phyloP scores from a whole-genome alignment of 768 basidiomycete genomes.

The Boletus pseudopeckii region DNA sequence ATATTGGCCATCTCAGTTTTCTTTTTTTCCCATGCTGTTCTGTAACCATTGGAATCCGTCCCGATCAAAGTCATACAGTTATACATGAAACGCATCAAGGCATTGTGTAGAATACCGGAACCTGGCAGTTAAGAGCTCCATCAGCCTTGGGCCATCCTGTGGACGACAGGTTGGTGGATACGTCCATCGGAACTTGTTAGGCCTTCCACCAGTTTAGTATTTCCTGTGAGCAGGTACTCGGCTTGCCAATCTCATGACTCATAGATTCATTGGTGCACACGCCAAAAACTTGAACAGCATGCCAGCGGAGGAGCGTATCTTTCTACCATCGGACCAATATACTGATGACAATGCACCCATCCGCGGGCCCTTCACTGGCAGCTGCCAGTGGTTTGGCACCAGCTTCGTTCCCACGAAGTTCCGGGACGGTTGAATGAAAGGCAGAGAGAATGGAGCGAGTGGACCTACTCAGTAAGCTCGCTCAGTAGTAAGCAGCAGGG shows the following conservation, averaged over 20 bases:
- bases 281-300: no score
- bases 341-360: no score
- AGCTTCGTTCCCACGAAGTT: neutral
- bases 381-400: no score
- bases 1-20: neutral
- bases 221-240: neutral
- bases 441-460: neutral
- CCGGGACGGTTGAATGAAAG: neutral
- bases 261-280: no score
- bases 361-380: no score
- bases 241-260: no score
- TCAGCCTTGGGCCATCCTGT: neutral
- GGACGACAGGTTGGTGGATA: neutral
- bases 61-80: neutral
- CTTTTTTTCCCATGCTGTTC: neutral
- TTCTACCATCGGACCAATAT: no score
- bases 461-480: neutral
- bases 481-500: neutral
- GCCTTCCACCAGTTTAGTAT: neutral
- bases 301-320: no score
- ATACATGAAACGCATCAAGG: neutral
- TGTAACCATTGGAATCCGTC: neutral
- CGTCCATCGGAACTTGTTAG: neutral
- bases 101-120: neutral
- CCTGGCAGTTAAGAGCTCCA: neutral